Conservation (phyloP, 2,329 filamentous ascomycete species). For the Claviceps sp. region DNA sequence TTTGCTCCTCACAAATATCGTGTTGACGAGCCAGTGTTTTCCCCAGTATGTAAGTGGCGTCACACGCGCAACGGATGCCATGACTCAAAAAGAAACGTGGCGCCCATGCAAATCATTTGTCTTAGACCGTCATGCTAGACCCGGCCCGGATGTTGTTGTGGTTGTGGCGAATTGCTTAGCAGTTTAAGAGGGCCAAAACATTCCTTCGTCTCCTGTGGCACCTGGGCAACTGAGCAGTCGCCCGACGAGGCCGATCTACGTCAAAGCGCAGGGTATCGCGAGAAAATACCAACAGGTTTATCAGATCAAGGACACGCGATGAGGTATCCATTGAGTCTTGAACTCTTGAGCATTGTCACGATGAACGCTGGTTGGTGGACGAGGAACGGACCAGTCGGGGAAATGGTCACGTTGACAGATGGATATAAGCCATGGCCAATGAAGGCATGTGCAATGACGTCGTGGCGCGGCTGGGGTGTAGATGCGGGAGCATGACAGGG, state of each 20-base stretch:
- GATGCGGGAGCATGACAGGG: neutral
- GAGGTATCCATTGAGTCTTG: too few relatives aligned
- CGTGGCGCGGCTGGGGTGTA: neutral
- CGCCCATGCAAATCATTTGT: neutral
- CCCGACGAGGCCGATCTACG: too few relatives aligned
- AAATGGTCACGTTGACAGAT: neutral
- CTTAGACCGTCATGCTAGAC: neutral
- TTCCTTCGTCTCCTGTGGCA: neutral
- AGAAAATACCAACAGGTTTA: too few relatives aligned
- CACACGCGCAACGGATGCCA: neutral
- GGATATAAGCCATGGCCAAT: neutral
- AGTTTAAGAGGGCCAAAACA: too few relatives aligned
- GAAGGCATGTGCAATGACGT: slow-evolving; percentile 1
- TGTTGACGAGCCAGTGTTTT: neutral
- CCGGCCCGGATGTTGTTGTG: neutral
- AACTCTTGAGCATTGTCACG: too few relatives aligned
- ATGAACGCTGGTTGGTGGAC: neutral
- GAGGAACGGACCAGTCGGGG: neutral
- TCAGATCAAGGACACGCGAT: too few relatives aligned
- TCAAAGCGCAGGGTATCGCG: too few relatives aligned
- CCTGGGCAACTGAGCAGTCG: neutral
- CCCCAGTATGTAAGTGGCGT: neutral
- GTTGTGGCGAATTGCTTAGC: too few relatives aligned
- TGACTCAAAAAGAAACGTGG: neutral
- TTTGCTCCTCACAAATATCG: neutral